Evolutionary conservation across 495 filamentous ascomycete genomes (phyloP).

Genomic region (Podospora bellae-mahoneyi): DNA sequence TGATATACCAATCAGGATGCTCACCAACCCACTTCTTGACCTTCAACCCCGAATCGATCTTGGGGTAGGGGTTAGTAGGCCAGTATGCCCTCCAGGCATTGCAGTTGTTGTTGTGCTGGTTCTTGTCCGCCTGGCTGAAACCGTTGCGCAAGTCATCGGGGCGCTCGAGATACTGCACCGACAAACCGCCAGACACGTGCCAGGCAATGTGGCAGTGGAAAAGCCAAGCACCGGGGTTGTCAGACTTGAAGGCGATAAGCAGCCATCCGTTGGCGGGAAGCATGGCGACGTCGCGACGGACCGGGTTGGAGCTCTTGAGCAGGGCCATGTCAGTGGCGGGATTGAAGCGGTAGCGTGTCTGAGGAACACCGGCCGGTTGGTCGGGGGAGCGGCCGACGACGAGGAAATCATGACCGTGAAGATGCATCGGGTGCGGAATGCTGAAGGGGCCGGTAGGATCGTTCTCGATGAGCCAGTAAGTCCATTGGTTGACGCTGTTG

Average conservation of each 20-base stretch:
- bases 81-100: slow-evolving; percentile 27
- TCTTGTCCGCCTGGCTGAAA: slow-evolving; percentile 20
- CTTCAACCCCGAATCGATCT: slow-evolving; percentile 32
- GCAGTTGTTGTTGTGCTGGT: slow-evolving; percentile 28
- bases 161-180: slow-evolving; percentile 49
- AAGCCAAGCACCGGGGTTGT: slow-evolving; percentile 57
- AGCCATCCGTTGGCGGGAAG: slow-evolving; percentile 44
- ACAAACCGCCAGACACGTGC: slow-evolving; percentile 50
- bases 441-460: slow-evolving; percentile 41
- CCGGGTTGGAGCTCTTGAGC: slow-evolving; percentile 50
- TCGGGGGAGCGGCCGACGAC: slow-evolving; percentile 46
- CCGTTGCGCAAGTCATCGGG: slow-evolving; percentile 28
- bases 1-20: slow-evolving; percentile 14
- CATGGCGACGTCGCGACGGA: slow-evolving; percentile 59
- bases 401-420: slow-evolving; percentile 57
- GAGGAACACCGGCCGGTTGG: slow-evolving; percentile 8
- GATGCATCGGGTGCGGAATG: slow-evolving; percentile 47
- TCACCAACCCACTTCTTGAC: slow-evolving; percentile 16
- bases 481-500: slow-evolving; percentile 42
- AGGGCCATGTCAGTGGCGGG: slow-evolving; percentile 19
- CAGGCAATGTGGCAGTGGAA: slow-evolving; percentile 59
- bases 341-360: slow-evolving; percentile 36
- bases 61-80: slow-evolving; percentile 26
- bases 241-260: slow-evolving; percentile 53
- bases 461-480: slow-evolving; percentile 52